These are phyloP conservation scores for Pistacia integerrima DNA, from an alignment of 345 rosid species.

Conservation along the genomic window DNA sequence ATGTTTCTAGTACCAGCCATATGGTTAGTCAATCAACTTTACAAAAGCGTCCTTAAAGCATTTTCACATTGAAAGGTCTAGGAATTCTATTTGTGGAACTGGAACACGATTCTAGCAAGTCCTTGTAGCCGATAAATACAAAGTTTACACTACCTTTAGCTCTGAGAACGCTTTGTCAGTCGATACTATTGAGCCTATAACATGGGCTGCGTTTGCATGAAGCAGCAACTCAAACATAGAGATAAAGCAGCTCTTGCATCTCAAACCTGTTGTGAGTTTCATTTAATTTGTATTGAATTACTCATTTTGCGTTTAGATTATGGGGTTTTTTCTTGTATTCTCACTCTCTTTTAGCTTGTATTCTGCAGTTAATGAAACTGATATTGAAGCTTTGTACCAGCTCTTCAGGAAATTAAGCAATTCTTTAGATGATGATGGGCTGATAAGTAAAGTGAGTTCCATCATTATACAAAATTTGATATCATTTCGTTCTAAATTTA, in stretches of 20 bases:
- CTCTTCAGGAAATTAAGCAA: conserved; percentile 66
- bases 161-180: not conserved
- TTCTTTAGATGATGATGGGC: conserved; percentile 55
- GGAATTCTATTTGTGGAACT: not conserved
- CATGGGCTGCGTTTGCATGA: conserved; percentile 37
- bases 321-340: too few relatives aligned
- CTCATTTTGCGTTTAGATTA: not conserved
- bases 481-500: not conserved
- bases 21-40: not conserved
- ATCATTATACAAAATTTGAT: not conserved
- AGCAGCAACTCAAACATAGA: conserved; percentile 22
- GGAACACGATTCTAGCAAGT: not conserved
- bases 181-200: not conserved
- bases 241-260: conserved; percentile 34
- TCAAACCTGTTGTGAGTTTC: conserved; percentile 31
- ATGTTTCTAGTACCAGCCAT: too few relatives aligned
- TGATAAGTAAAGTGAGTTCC: conserved; percentile 57
- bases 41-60: not conserved
- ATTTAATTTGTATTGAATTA: not conserved
- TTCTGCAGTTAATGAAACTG: conserved; percentile 54
- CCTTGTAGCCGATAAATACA: not conserved
- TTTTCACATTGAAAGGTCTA: not conserved
- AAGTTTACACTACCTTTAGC: not conserved
- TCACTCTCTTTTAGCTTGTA: not conserved
- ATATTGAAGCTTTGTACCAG: conserved; percentile 55